Evolutionary conservation across 345 rosid species (phyloP), one percentile per base, ranked within the genome.

Genomic region (Salix purpurea): DNA sequence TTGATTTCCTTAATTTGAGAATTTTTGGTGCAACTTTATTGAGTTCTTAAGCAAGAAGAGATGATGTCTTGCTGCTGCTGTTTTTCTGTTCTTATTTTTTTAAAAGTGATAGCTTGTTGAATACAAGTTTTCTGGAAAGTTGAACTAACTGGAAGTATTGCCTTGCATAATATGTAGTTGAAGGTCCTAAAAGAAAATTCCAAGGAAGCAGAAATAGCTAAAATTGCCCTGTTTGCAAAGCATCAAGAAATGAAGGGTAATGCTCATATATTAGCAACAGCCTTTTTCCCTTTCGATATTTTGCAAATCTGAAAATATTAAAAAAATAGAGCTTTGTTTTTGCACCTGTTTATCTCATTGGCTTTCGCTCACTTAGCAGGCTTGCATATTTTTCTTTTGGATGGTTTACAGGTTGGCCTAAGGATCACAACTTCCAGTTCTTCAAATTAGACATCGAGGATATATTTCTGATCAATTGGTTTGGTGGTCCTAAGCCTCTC

Each of bases 201-300:
- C 1, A 70, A 87, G 69, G 96, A 92, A 88, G 91, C 83, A 61
- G 79, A 85, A 77, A 81, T 84, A 54, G 97, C 96, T 69, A 74
- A 65, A 74, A 84, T 24, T 7, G 92, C 89, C 26, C 75, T 96
- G 71, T 92, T 93, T 85, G 54, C 92, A 23, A 96, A 90, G 85
- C 98, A 96, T 86, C 92, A 93, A 6, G 98, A 91, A 85, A 96
- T 96, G 99, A 73, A 81, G 70, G 91, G 99, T 93, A 91, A 79
- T 30, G 9, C 30, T 64, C 23, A n/a, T 21, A 9, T 64, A 8
- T 56, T 72, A 5, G 70, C 56, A 76, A 37, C 11, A 26, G 32
- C 58, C 50, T 4, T 13, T 40, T 40, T 32, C 40, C 23, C 11
- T 23, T 52, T 77, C 15, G 4, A 32, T 34, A 3, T 4, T n/a